Evolutionary conservation across 2,329 filamentous ascomycete species (phyloP), one percentile per base, ranked within the genome.

Genomic region (Immersiporthe knoxdaviesiana): DNA sequence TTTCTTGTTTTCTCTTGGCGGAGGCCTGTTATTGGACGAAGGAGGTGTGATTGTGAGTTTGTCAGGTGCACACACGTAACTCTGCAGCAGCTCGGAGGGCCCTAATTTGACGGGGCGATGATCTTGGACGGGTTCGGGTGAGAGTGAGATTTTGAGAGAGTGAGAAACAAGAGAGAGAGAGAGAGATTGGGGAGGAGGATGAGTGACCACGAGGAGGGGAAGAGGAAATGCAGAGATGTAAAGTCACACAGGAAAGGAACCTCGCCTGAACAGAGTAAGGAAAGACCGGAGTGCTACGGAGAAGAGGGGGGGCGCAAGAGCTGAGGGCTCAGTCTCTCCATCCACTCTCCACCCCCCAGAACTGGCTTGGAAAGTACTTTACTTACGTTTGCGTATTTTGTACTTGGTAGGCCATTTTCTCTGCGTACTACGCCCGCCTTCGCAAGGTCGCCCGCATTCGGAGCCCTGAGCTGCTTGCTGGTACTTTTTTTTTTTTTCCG

Each of bases 1-100:
- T 16, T n/a, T n/a, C n/a, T n/a, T 72, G n/a, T 4, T 73, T 21
- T 37, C 18, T 72, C 32, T 37, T 35, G 56, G 56, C 56, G 56
- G 18, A 5, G 30, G 30, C 16, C 30, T 37, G 30, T 37, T 37
- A 59, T 59, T 59, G 56, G 56, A 59, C 30, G 56, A n/a, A 11
- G 56, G 27, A 7, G 30, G 56, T 10, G 56, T n/a, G 32, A 35
- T 37, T 37, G 44, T 18, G 21, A 47, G 18, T 21, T 47, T n/a
- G 14, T 35, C 32, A 32, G 32, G 18, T 59, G n/a, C n/a, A 27
- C 30, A n/a, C 54, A 58, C 54, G 44, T 47, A 58, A 32, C 54
- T 18, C 7, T 3, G 54, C 4, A 47, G 44, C 44, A 47, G 21
- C 14, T 11, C 35, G 10, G 27, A 8, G 56, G 56, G n/a, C n/a